These are phyloP conservation scores for Nepenthes mirabilis DNA, from an alignment of 148 eudicot species.

Conservation along the genomic window DNA sequence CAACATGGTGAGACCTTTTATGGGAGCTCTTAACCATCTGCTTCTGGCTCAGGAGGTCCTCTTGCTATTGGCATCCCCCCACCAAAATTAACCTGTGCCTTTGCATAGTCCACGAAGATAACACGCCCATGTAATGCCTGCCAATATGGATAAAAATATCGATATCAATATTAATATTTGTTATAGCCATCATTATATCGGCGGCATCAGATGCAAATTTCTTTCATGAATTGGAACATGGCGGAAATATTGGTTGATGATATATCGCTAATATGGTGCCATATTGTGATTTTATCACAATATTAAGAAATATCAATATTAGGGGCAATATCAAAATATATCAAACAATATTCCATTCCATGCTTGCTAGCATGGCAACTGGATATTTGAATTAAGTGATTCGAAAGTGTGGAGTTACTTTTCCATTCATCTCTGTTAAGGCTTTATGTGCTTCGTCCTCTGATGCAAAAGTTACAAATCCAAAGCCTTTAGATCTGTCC, in stretches of 20 bases:
- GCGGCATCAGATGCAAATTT: no score
- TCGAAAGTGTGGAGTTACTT: slow-evolving; percentile 21
- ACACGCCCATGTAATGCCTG: slow-evolving; percentile 62
- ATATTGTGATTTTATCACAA: no score
- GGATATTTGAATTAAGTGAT: no score
- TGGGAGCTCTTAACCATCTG: slow-evolving; percentile 3
- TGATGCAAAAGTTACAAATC: slow-evolving; percentile 78
- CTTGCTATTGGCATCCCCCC: slow-evolving; percentile 51
- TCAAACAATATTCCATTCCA: no score
- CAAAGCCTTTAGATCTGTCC: slow-evolving; percentile 75
- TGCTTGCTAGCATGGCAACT: no score
- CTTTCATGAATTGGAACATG: neutral
- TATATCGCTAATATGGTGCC: no score
- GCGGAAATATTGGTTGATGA: neutral
- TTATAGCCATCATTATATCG: no score
- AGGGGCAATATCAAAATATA: no score
- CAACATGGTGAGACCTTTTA: no score
- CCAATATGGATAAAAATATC: neutral
- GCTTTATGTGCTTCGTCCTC: slow-evolving; percentile 74
- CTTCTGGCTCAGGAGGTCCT: slow-evolving; percentile 54
- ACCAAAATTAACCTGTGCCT: slow-evolving; percentile 19
- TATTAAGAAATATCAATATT: no score
- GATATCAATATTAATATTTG: no score
- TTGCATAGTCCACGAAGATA: slow-evolving; percentile 56
- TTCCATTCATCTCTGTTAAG: slow-evolving; percentile 56